Base-by-base conservation (phyloP, 2,329 filamentous ascomycete genomes). In the Rachicladosporium sp. region DNA sequence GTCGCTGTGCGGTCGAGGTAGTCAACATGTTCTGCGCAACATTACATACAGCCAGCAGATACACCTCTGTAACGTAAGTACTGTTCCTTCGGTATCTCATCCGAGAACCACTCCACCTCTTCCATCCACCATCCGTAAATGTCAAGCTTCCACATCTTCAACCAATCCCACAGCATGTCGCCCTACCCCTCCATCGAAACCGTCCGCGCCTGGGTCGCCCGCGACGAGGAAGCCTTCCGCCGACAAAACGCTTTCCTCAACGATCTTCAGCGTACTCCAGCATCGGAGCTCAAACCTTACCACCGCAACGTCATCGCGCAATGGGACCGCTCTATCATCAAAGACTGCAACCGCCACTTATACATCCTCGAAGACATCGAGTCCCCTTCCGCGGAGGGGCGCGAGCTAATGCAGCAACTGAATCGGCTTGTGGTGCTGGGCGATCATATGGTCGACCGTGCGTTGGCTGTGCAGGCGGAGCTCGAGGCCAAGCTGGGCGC, bases 331-430 rank as follows among this genome's bases (percentile, higher is more conserved):
- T 34, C 43, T 6, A 31, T 37, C 10, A 39, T 48, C 37, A 33
- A 29, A 10, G 35, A 44, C 3, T 46, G 42, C 29, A 38, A 36
- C 12, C 11, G 27, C 6, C 30, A 43, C 12, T 42, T 47, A 6
- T 35, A 41, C 1, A 1, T 31, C 12, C 29, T 47, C n/a, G 45
- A 49, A 29, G 35, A 37, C 10, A 35, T 41, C 4, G 27, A 34
- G 4, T 11, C 33, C 10, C 47, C 41, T 4, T 40, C 37, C 10
- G 12, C 13, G 10, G 43, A 43, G 29, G 39, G 46, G 31, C 44
- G 41, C 12, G 30, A 44, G 23, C 23, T 43, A 6, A 47, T 49
- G 47, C 31, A 32, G 6, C 32, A 45, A 30, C 43, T 49, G 2
- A 41, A 47, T 31, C 35, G 40, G 40, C 32, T 47, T 6, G 32